These are phyloP conservation scores for Calendula officinalis DNA, from an alignment of 129 eudicot genomes.

Conservation along the genomic window DNA sequence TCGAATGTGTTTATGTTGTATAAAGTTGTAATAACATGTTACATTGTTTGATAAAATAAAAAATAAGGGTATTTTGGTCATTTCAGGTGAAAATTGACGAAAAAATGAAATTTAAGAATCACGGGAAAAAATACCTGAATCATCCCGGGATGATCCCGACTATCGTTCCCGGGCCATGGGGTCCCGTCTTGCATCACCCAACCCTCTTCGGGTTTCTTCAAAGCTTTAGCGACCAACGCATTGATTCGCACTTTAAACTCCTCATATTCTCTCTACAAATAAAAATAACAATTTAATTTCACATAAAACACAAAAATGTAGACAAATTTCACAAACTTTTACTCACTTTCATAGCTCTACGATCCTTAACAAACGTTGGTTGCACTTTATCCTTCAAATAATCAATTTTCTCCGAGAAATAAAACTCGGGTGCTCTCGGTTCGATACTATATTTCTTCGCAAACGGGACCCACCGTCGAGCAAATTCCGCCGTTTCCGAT, in stretches of 20 bases:
- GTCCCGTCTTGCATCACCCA: constrained; percentile 99
- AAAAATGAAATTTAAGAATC: too few species aligned
- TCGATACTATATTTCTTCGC: constrained; percentile 82
- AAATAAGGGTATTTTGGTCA: neutral
- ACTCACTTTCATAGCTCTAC: constrained; percentile 95
- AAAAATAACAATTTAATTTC: neutral
- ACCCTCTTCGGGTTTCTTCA: constrained; percentile 96
- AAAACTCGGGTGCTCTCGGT: constrained; percentile 97
- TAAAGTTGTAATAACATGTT: too few species aligned
- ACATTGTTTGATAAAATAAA: neutral
- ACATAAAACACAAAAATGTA: neutral
- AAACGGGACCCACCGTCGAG: constrained; percentile 96
- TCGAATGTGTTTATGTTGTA: too few species aligned
- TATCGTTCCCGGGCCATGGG: constrained; percentile 97
- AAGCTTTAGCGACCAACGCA: constrained; percentile 82
- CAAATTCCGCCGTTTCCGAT: constrained; percentile 90
- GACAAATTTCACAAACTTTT: neutral
- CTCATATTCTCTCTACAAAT: constrained; percentile 83
- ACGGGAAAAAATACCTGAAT: constrained; percentile 57
- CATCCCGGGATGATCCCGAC: constrained; percentile 98
- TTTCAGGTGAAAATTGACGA: neutral
- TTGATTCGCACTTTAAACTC: constrained; percentile 94
- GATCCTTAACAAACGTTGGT: constrained; percentile 90
- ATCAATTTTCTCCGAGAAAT: constrained; percentile 89
- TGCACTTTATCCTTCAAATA: constrained; percentile 93